phyloP scores from a whole-genome alignment of 2,329 filamentous ascomycete genomes.

The Penicillium sp. region DNA sequence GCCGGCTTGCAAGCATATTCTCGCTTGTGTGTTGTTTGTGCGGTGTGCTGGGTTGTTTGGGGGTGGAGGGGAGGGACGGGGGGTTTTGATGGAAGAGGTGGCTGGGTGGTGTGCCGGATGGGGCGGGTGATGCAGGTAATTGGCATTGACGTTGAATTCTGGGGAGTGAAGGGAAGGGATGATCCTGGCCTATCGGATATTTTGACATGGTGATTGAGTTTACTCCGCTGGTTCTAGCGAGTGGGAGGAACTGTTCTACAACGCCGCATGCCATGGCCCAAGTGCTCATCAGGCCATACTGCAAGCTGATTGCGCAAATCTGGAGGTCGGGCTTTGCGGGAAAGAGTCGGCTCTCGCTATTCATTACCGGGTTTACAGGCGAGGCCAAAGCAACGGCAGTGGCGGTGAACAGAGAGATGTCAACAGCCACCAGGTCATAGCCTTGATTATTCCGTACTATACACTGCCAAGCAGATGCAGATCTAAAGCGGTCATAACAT shows the following conservation, averaged over 20 bases:
- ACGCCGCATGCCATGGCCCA: not conserved
- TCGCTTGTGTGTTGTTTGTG: conserved; percentile 77
- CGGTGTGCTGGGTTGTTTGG: conserved; percentile 62
- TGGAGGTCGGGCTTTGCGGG: not conserved
- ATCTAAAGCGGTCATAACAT: conserved; percentile 31
- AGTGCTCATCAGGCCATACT: not conserved
- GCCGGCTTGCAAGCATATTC: conserved; percentile 78
- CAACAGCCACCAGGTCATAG: conserved; percentile 10
- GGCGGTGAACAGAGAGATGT: not conserved
- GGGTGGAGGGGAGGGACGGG: conserved; percentile 53
- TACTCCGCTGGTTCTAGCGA: conserved; percentile 1
- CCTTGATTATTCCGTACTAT: conserved; percentile 28
- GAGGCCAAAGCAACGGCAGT: not conserved
- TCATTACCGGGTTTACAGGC: not conserved
- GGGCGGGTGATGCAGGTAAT: conserved; percentile 31
- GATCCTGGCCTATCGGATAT: not conserved
- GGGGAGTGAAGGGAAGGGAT: no score
- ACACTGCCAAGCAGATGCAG: conserved; percentile 28
- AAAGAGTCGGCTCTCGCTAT: not conserved
- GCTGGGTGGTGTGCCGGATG: conserved; percentile 66
- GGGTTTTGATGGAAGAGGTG: conserved; percentile 65
- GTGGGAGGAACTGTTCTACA: conserved; percentile 1
- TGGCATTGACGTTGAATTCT: not conserved
- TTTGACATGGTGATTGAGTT: not conserved
- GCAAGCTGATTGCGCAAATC: not conserved